Base-by-base conservation (phyloP, 768 basidiomycete species). In the Lactifluus hygrophoroides region DNA sequence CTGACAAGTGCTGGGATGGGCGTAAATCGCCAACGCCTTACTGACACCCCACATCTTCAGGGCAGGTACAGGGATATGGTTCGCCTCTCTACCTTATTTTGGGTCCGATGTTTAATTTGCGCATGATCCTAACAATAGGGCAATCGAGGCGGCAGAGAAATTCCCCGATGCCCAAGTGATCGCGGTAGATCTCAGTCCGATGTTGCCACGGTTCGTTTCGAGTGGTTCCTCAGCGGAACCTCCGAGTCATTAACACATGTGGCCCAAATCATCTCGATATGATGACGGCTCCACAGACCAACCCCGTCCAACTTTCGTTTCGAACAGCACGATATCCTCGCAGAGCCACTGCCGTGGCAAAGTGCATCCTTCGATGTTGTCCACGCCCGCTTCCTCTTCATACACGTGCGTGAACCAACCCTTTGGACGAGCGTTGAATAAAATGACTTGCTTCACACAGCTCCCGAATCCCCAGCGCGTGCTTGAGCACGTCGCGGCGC, bases 401-500 rank as follows among this genome's bases (percentile, higher is more conserved):
- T 63, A 37, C 65, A 69, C 43, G 68, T 69, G 53, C 9, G 61
- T 30, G n/a, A n/a, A n/a, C n/a, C n/a, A n/a, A n/a, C n/a, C n/a
- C n/a, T n/a, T n/a, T n/a, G n/a, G n/a, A n/a, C n/a, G n/a, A n/a
- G n/a, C n/a, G n/a, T n/a, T n/a, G n/a, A n/a, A n/a, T n/a, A n/a
- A n/a, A n/a, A n/a, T n/a, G n/a, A n/a, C n/a, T n/a, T n/a, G n/a
- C n/a, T n/a, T n/a, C n/a, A n/a, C n/a, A n/a, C n/a, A n/a, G n/a
- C n/a, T n/a, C n/a, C n/a, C n/a, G n/a, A n/a, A n/a, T n/a, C n/a
- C n/a, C n/a, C n/a, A n/a, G n/a, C n/a, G n/a, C n/a, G n/a, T n/a
- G n/a, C n/a, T n/a, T n/a, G n/a, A n/a, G n/a, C n/a, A n/a, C n/a
- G n/a, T n/a, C n/a, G n/a, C n/a, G n/a, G n/a, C n/a, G n/a, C n/a